Conservation (phyloP, 257 asterid species). For the Handroanthus guayacan region DNA sequence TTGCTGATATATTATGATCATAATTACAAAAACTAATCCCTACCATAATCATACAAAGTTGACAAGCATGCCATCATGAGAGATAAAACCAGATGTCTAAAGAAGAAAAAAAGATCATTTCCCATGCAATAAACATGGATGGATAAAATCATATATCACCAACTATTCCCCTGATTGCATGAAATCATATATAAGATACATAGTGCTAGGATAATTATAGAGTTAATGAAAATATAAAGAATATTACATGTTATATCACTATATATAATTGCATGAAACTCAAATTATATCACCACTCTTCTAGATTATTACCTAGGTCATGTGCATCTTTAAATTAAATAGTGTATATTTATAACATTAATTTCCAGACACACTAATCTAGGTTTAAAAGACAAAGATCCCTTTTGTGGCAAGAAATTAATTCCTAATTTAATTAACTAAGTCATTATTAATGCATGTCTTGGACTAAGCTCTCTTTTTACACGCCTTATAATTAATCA, state of each 20-base stretch:
- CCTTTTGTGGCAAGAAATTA: conserved; percentile 9
- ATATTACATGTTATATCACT: conserved; percentile 22
- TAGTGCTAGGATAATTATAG: conserved; percentile 29
- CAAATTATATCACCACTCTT: conserved; percentile 3
- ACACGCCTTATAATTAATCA: too few relatives aligned
- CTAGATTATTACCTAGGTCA: neutral
- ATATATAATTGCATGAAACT: conserved; percentile 26
- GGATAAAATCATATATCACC: neutral
- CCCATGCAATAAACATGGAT: conserved; percentile 19
- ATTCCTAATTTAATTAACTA: too few relatives aligned
- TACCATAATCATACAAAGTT: conserved; percentile 34
- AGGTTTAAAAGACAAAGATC: conserved; percentile 5
- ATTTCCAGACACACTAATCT: neutral
- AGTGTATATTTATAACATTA: too few relatives aligned
- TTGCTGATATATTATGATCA: neutral
- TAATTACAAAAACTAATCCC: conserved; percentile 21
- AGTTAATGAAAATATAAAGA: neutral
- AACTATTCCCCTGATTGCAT: conserved; percentile 16
- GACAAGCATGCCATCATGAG: conserved; percentile 35
- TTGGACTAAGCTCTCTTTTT: too few relatives aligned
- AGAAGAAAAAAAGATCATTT: neutral
- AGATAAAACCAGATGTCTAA: conserved; percentile 6
- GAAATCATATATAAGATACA: conserved; percentile 23
- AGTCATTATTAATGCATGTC: too few relatives aligned
- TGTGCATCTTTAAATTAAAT: too few relatives aligned